These are phyloP conservation scores for Cornus controversa DNA, from an alignment of 148 eudicot species.

Conservation along the genomic window DNA sequence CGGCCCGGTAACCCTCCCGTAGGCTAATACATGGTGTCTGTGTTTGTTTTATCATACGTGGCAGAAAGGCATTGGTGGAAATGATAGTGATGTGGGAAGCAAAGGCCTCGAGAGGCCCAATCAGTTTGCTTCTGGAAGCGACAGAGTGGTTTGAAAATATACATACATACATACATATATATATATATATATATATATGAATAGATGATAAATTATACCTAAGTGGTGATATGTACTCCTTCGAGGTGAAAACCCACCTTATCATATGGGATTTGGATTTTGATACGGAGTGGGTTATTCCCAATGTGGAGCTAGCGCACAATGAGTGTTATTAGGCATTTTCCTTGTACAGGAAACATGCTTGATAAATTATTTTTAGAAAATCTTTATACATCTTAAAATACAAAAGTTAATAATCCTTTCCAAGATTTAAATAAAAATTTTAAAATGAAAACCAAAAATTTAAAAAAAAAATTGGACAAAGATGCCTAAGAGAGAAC, in stretches of 20 bases:
- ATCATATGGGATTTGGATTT: not conserved
- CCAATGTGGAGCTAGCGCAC: not conserved
- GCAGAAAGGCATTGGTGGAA: constrained; percentile 11
- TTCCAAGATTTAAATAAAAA: no score
- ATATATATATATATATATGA: not conserved
- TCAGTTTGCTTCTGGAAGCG: constrained; percentile 12
- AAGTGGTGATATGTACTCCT: not conserved
- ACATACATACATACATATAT: no score
- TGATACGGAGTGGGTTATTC: not conserved
- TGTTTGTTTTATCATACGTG: constrained; percentile 20
- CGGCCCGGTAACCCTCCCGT: constrained; percentile 13
- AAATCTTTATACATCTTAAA: no score
- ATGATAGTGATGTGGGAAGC: constrained; percentile 9
- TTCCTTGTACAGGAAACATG: no score
- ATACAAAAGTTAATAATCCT: no score
- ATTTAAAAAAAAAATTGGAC: no score
- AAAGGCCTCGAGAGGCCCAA: constrained; percentile 28
- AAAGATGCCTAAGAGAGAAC: no score
- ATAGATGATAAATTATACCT: not conserved
- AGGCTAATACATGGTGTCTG: constrained; percentile 27
- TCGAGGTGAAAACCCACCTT: not conserved
- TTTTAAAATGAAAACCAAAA: no score
- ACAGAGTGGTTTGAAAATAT: not conserved
- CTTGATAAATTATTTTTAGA: no score
- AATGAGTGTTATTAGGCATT: no score